Percentiles rank a stretch among this genome's conserved stretches.
phyloP scores from a whole-genome alignment of 2,329 filamentous ascomycete species.

The Colletotrichum musae region DNA sequence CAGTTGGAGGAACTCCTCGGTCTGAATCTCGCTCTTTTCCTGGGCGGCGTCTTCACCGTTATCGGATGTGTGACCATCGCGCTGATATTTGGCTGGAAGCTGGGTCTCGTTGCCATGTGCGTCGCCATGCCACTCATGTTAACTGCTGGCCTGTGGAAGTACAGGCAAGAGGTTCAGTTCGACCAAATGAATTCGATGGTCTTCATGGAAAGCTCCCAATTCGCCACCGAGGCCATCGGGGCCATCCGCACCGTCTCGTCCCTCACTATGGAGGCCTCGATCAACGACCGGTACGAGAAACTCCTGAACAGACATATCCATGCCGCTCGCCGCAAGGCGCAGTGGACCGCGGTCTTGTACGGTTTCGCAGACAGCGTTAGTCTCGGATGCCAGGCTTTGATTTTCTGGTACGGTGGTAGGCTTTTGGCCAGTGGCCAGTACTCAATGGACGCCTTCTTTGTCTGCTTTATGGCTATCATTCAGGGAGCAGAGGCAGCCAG shows the following conservation, averaged over 20 bases:
- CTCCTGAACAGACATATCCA: slow-evolving; percentile 53
- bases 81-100: slow-evolving; percentile 54
- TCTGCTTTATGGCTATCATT: slow-evolving; percentile 66
- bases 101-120: slow-evolving; percentile 54
- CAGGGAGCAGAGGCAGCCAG: slow-evolving; percentile 64
- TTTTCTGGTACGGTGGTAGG: slow-evolving; percentile 65
- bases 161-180: slow-evolving; percentile 67
- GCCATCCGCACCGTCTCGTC: slow-evolving; percentile 75
- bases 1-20: slow-evolving; percentile 51
- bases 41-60: slow-evolving; percentile 49
- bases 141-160: slow-evolving; percentile 52
- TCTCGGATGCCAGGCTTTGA: slow-evolving; percentile 61
- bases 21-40: slow-evolving; percentile 48
- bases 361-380: slow-evolving; percentile 56
- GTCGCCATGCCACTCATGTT: slow-evolving; percentile 53
- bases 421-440: slow-evolving; percentile 49
- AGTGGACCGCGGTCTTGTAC: slow-evolving; percentile 51
- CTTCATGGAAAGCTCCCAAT: slow-evolving; percentile 73
- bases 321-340: slow-evolving; percentile 49
- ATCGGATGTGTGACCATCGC: slow-evolving; percentile 49
- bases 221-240: slow-evolving; percentile 73
- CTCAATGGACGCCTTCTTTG: slow-evolving; percentile 63
- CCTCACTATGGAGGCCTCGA: slow-evolving; percentile 72
- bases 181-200: slow-evolving; percentile 70
- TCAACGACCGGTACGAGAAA: slow-evolving; percentile 56